Evolutionary conservation across 1,139 yeast genomes (phyloP).

Genomic region (Pichia terricola): DNA sequence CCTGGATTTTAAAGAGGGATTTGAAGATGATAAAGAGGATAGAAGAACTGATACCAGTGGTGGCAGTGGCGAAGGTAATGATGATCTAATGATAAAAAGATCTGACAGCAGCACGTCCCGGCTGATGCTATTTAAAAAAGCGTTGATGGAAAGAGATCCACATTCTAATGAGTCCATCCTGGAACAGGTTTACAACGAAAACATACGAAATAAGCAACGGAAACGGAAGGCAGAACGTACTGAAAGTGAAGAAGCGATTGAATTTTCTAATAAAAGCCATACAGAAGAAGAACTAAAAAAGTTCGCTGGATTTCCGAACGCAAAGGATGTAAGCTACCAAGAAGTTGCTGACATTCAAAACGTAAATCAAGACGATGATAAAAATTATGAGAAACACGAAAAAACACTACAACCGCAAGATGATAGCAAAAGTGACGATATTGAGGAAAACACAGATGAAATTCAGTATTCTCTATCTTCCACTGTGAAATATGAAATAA

Average conservation of each 20-base stretch:
- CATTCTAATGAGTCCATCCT: conserved; percentile 1
- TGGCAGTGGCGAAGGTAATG: too few species aligned
- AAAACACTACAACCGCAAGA: neutral
- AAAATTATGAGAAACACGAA: neutral
- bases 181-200: conserved; percentile 1
- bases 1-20: too few species aligned
- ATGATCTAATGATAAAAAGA: too few species aligned
- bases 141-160: neutral
- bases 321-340: too few species aligned
- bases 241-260: neutral
- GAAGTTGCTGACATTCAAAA: neutral
- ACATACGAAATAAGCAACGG: neutral
- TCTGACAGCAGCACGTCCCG: too few species aligned
- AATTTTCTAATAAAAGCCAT: too few species aligned
- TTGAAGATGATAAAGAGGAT: too few species aligned
- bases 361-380: neutral
- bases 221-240: neutral
- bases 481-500: conserved; percentile 60
- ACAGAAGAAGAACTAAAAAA: too few species aligned
- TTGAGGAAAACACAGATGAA: neutral
- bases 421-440: neutral
- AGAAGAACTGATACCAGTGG: too few species aligned
- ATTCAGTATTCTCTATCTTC: neutral
- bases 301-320: too few species aligned
- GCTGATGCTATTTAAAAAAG: neutral